phyloP scores from a whole-genome alignment of 2,329 filamentous ascomycete genomes.

The Aaosphaeria arxii region DNA sequence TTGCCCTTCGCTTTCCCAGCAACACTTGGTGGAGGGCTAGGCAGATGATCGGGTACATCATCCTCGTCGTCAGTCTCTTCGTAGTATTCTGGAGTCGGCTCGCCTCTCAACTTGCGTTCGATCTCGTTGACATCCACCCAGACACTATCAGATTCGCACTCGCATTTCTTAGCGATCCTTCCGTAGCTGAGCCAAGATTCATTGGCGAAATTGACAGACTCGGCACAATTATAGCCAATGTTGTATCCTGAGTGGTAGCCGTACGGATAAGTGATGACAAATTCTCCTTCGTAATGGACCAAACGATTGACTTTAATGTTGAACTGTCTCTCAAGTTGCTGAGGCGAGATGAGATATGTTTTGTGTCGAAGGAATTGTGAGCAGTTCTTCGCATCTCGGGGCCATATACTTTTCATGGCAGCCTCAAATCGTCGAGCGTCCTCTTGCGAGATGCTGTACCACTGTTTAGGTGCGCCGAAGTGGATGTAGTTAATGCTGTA shows the following conservation, averaged over 20 bases:
- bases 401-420: conserved; percentile 95
- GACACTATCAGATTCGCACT: conserved; percentile 95
- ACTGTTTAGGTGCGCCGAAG: conserved; percentile 97
- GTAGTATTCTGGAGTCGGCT: conserved; percentile 75
- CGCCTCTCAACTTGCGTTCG: conserved; percentile 87
- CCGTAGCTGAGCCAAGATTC: conserved; percentile 95
- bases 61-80: conserved; percentile 73
- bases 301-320: conserved; percentile 95
- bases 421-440: conserved; percentile 90
- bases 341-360: conserved; percentile 92
- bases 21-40: conserved; percentile 74
- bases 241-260: conserved; percentile 99
- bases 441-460: conserved; percentile 98
- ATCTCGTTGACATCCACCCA: conserved; percentile 98
- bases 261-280: conserved; percentile 97
- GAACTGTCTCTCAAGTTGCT: conserved; percentile 80
- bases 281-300: conserved; percentile 94
- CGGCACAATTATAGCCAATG: conserved; percentile 95
- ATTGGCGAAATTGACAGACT: conserved; percentile 96
- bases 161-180: conserved; percentile 92
- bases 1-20: conserved; percentile 68
- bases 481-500: conserved; percentile 99
- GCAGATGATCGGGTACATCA: conserved; percentile 60
- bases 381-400: conserved; percentile 90
- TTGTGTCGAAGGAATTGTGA: conserved; percentile 97